Evolutionary conservation across 2,329 filamentous ascomycete genomes (phyloP), one percentile per base, ranked within the genome.

Genomic region (Zalaria sp.): DNA sequence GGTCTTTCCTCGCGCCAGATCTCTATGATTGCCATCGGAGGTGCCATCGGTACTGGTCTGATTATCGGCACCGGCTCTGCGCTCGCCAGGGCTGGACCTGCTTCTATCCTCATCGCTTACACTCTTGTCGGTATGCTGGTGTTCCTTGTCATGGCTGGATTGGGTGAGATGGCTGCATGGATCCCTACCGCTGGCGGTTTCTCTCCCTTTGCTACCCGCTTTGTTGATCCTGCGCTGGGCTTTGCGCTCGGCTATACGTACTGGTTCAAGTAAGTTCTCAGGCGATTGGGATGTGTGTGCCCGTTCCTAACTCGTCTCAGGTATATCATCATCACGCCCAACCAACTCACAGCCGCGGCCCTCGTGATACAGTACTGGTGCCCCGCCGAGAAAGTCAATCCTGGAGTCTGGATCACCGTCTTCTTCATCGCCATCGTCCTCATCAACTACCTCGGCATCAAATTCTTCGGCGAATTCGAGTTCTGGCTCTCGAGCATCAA

Each of bases 131-230:
- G 81, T 49, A 62, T 80, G 37, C 62, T 91, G 45, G 84, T 89
- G 49, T 91, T 79, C 60, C 65, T 86, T 35, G 83, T 91, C 51
- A 87, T 91, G 82, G 79, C 78, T 44, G 79, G 75, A 43, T 74
- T 91, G 3, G 84, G 83, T 47, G 83, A 89, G 61, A 91, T 91
- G 82, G 82, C 83, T 5, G 75, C 83, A 40, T 91, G 82, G 81
- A 61, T 91, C 29, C 84, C 84, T 39, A 69, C 87, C 53, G 74
- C 77, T 42, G 77, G 81, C 56, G 84, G 84, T 51, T 93, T 91
- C 61, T 83, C 83, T 46, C 82, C 82, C 53, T 91, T 88, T 55
- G 83, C 84, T 25, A 73, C 77, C 46, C 73, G 84, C 38, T 91
- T 86, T 65, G 81, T 78, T 53, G 83, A 91, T 52, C 83, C 83